A percentile compares a stretch with the other conserved stretches of the same genome.
phyloP scores from a whole-genome alignment of 2,329 filamentous ascomycete species.

The Botrytis byssoidea region DNA sequence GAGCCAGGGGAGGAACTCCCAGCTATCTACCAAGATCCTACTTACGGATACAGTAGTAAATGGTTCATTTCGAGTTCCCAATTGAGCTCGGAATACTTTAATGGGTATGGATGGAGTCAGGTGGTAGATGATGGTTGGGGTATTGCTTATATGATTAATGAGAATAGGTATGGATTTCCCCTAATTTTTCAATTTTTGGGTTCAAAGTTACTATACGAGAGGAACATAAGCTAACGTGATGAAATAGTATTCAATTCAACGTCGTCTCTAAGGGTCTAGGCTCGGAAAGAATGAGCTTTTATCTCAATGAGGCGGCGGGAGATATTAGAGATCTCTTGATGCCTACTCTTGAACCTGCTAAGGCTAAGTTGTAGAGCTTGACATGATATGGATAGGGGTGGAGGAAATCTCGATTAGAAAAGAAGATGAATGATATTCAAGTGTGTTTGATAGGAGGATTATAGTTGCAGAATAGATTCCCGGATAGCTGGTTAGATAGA shows the following conservation, averaged over 20 bases:
- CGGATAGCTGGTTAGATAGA: not conserved
- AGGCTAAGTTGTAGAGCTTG: constrained; percentile 76
- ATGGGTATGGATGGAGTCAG: constrained; percentile 98
- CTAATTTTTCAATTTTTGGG: not conserved
- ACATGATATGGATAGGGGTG: not conserved
- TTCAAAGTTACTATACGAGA: not conserved
- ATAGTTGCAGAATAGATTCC: not conserved
- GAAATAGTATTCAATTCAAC: constrained; percentile 86
- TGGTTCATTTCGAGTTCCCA: constrained; percentile 92
- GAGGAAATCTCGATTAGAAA: not conserved
- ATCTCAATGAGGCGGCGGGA: constrained; percentile 86
- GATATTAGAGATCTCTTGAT: constrained; percentile 86
- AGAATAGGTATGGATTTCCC: constrained; percentile 68
- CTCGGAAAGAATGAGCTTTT: constrained; percentile 91
- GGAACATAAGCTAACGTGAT: not conserved
- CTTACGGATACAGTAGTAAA: constrained; percentile 76
- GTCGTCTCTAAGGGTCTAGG: constrained; percentile 92
- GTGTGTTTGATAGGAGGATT: not conserved
- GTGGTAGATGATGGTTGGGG: constrained; percentile 95
- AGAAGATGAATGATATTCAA: not conserved
- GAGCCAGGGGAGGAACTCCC: constrained; percentile 78
- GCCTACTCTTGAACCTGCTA: constrained; percentile 73
- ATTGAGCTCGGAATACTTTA: constrained; percentile 95
- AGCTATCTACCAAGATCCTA: constrained; percentile 80
- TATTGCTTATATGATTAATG: constrained; percentile 99